A percentile compares a stretch with the other conserved stretches of the same genome.
These are phyloP conservation scores for Cyclanthera cordifolia DNA, from an alignment of 306 rosid genomes.

Conservation along the genomic window DNA sequence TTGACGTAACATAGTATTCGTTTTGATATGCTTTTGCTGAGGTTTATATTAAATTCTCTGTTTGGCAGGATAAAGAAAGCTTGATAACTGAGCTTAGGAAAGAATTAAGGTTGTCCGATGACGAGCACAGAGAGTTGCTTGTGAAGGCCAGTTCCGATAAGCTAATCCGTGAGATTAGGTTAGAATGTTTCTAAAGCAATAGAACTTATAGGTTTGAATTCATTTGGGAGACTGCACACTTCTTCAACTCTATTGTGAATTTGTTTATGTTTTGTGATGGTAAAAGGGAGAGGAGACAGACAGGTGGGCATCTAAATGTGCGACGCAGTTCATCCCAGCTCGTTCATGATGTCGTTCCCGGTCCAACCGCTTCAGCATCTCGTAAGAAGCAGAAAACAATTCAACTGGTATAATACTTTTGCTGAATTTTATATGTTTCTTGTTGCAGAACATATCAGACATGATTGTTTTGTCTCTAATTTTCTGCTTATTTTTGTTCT, in stretches of 20 bases:
- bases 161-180: slow-evolving; percentile 36
- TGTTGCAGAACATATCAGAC: background rate
- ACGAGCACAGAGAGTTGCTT: slow-evolving; percentile 42
- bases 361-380: slow-evolving; percentile 75
- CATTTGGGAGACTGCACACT: background rate
- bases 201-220: background rate
- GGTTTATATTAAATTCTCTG: background rate
- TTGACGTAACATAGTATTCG: background rate
- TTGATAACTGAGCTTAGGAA: slow-evolving; percentile 39
- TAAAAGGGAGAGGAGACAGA: slow-evolving; percentile 86
- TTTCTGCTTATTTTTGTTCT: background rate
- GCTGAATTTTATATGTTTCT: slow-evolving; percentile 13
- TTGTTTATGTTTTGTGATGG: slow-evolving; percentile 15
- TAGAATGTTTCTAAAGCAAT: background rate
- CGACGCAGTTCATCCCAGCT: slow-evolving; percentile 59
- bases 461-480: background rate
- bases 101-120: slow-evolving; percentile 44
- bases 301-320: slow-evolving; percentile 51
- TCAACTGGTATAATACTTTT: slow-evolving; percentile 42
- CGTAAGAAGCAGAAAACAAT: slow-evolving; percentile 79
- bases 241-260: slow-evolving; percentile 5
- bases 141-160: slow-evolving; percentile 38
- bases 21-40: background rate
- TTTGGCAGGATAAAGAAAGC: slow-evolving; percentile 37
- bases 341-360: slow-evolving; percentile 55